phyloP scores from a whole-genome alignment of 352 stramenopile genomes.

The Globisporangium paroecandrum region DNA sequence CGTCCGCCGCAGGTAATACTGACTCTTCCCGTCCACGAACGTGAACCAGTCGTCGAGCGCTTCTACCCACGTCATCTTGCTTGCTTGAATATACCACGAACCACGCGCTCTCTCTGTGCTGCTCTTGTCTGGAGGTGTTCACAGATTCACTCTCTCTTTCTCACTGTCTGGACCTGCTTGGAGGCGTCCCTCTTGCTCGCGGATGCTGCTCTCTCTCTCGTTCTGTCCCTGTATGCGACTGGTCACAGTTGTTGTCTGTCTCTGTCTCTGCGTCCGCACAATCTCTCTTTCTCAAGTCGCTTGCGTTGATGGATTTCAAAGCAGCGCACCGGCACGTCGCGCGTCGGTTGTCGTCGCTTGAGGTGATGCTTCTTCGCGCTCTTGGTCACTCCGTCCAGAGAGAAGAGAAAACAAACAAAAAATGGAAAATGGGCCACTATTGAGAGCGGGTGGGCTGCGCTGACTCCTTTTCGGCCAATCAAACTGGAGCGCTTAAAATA shows the following conservation, averaged over 20 bases:
- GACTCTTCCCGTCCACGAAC: constrained; percentile 66
- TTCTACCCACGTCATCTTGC: constrained; percentile 27
- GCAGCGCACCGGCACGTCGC: neutral
- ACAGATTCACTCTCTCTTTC: neutral
- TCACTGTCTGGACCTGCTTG: neutral
- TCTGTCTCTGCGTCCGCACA: neutral
- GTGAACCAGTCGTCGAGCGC: constrained; percentile 55
- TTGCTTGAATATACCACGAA: neutral
- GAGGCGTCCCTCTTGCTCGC: neutral
- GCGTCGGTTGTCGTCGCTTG: neutral
- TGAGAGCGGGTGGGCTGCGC: neutral
- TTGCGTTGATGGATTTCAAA: neutral
- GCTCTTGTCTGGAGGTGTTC: neutral
- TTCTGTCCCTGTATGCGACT: neutral
- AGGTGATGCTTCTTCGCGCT: constrained; percentile 1
- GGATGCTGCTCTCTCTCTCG: neutral
- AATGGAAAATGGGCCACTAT: constrained; percentile 3
- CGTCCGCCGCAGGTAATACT: constrained; percentile 45
- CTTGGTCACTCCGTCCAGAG: neutral
- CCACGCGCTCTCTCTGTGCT: neutral
- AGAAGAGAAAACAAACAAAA: neutral
- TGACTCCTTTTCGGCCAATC: constrained; percentile 13
- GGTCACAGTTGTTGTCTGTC: neutral
- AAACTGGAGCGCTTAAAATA: neutral
- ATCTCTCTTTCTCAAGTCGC: neutral